Evolutionary conservation across 805 yeast genomes (phyloP).

Genomic region (Spathaspora girioi): DNA sequence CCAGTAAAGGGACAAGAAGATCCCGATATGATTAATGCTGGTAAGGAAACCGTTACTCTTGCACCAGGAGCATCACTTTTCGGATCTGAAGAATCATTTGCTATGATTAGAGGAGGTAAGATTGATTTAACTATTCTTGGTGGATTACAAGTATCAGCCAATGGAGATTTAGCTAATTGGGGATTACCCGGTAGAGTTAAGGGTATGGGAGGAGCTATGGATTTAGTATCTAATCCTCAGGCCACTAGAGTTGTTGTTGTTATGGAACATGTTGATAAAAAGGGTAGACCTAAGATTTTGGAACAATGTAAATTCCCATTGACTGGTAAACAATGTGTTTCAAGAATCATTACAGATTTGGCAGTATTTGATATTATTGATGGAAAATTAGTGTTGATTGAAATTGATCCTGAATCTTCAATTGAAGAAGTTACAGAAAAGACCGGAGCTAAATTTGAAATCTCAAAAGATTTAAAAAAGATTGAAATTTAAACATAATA

Average conservation of each 20-base stretch:
- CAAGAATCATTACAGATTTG: slow-evolving; percentile 43
- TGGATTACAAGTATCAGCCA: slow-evolving; percentile 46
- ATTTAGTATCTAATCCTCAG: slow-evolving; percentile 44
- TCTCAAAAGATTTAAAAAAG: slow-evolving; percentile 22
- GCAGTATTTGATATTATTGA: slow-evolving; percentile 47
- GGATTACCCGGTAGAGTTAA: slow-evolving; percentile 48
- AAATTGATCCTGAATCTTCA: slow-evolving; percentile 36
- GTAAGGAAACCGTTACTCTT: slow-evolving; percentile 49
- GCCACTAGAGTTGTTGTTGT: slow-evolving; percentile 43
- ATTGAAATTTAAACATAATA: slow-evolving; percentile 9
- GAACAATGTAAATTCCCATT: slow-evolving; percentile 43
- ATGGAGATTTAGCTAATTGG: slow-evolving; percentile 53
- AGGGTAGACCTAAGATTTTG: slow-evolving; percentile 45
- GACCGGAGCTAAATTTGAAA: slow-evolving; percentile 40
- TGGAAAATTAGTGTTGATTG: slow-evolving; percentile 35
- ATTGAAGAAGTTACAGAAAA: slow-evolving; percentile 35
- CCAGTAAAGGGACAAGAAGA: slow-evolving; percentile 40
- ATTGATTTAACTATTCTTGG: slow-evolving; percentile 44
- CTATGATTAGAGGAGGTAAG: slow-evolving; percentile 47
- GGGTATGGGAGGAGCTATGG: slow-evolving; percentile 58
- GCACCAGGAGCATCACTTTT: slow-evolving; percentile 45
- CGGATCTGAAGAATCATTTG: slow-evolving; percentile 49
- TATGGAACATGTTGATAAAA: slow-evolving; percentile 47
- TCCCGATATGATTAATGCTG: slow-evolving; percentile 48
- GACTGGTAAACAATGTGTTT: slow-evolving; percentile 44